Evolutionary conservation across 768 basidiomycete genomes (phyloP).

Genomic region (Mrakia blollopis): DNA sequence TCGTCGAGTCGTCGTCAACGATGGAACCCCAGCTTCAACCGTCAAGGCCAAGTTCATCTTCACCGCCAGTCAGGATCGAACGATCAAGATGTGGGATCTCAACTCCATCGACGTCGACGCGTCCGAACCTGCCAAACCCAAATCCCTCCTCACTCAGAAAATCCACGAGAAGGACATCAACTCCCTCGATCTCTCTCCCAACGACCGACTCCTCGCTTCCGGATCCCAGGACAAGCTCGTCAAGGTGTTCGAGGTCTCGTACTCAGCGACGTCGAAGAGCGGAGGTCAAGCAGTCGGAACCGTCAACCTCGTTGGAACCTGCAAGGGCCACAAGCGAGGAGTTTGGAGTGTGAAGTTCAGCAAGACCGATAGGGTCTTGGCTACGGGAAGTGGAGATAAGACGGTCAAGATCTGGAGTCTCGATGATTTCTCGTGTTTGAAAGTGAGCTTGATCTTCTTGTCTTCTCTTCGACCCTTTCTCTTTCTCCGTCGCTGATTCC

Average conservation of each 20-base stretch:
- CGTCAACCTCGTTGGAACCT: conserved; percentile 71
- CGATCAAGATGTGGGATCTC: conserved; percentile 99
- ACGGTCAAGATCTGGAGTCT: conserved; percentile 91
- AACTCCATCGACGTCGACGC: conserved; percentile 42
- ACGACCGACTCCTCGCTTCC: conserved; percentile 79
- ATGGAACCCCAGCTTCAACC: conserved; percentile 33
- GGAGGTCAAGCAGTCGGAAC: conserved; percentile 57
- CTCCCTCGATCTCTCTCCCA: conserved; percentile 83
- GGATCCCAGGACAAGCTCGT: conserved; percentile 94
- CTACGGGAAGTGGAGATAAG: conserved; percentile 91
- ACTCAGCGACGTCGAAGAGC: conserved; percentile 42
- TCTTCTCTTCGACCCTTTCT: background rate
- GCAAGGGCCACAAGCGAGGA: conserved; percentile 93
- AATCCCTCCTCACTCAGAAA: conserved; percentile 75
- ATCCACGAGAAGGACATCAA: conserved; percentile 99
- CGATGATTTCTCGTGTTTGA: conserved; percentile 84
- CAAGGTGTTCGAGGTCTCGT: conserved; percentile 77
- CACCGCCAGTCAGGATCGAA: conserved; percentile 93
- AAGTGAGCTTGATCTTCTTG: conserved; percentile 42
- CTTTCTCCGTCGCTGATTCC: background rate
- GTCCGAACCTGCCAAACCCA: conserved; percentile 51
- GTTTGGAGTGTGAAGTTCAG: conserved; percentile 94
- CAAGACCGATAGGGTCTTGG: conserved; percentile 71
- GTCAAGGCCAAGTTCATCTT: conserved; percentile 62
- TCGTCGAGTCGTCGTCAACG: conserved; percentile 46